phyloP scores from a whole-genome alignment of 208 protist genomes.

The Trypanosoma cruzi region DNA sequence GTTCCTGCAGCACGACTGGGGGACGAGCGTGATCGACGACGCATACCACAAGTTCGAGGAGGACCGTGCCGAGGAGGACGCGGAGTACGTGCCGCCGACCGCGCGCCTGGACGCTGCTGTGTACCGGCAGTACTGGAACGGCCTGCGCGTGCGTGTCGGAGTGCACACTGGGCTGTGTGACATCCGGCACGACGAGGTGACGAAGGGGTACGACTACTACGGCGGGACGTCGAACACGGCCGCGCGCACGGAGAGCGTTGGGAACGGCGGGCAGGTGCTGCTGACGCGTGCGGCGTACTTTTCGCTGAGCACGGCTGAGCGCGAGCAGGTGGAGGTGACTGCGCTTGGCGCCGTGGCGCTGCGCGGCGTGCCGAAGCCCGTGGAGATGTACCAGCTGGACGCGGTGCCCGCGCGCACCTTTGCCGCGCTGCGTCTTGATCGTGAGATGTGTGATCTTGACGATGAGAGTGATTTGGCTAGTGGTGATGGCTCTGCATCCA shows the following conservation, averaged over 20 bases:
- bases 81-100: slow-evolving; percentile 26
- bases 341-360: slow-evolving; percentile 42
- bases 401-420: slow-evolving; percentile 43
- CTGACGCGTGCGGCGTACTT: slow-evolving; percentile 47
- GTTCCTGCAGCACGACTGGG: slow-evolving; percentile 62
- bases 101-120: slow-evolving; percentile 35
- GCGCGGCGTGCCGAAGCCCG: slow-evolving; percentile 54
- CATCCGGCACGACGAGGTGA: slow-evolving; percentile 57
- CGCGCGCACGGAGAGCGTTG: slow-evolving; percentile 77
- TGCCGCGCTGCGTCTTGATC: slow-evolving; percentile 50
- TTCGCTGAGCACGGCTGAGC: slow-evolving; percentile 38
- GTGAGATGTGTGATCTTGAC: slow-evolving; percentile 36
- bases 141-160: slow-evolving; percentile 58
- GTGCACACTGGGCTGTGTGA: slow-evolving; percentile 71
- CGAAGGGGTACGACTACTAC: slow-evolving; percentile 84
- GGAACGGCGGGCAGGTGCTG: slow-evolving; percentile 76
- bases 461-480: not conserved
- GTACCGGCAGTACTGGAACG: slow-evolving; percentile 42
- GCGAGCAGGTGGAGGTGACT: slow-evolving; percentile 21
- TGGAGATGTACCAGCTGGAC: slow-evolving; percentile 70
- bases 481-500: not conserved
- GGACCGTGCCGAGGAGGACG: slow-evolving; percentile 19
- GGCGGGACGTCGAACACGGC: slow-evolving; percentile 81
- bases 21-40: slow-evolving; percentile 39
- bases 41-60: slow-evolving; percentile 56